phyloP scores from a whole-genome alignment of 2,329 filamentous ascomycete species.

The Exophiala oligosperma region DNA sequence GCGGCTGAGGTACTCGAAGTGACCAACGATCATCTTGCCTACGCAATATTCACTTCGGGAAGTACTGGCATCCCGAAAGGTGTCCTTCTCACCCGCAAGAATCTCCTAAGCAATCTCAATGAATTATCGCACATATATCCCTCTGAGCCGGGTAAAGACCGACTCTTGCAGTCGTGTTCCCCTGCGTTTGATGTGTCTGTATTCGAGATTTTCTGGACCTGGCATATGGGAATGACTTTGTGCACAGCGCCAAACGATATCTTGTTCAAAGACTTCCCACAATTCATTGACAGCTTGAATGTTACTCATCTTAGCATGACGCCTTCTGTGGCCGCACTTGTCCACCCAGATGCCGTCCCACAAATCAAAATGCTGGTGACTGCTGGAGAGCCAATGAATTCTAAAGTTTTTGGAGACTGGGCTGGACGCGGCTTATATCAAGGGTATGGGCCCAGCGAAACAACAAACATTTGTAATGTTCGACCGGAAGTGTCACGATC shows the following conservation, averaged over 20 bases:
- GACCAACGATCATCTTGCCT: constrained; percentile 57
- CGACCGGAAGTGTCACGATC: constrained; percentile 57
- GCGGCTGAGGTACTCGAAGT: constrained; percentile 29
- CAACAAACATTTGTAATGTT: constrained; percentile 83
- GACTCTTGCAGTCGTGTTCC: constrained; percentile 79
- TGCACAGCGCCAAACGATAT: constrained; percentile 74
- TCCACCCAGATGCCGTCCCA: constrained; percentile 68
- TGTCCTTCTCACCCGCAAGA: constrained; percentile 73
- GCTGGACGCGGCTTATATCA: constrained; percentile 65
- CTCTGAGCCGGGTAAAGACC: constrained; percentile 44
- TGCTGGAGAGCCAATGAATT: constrained; percentile 76
- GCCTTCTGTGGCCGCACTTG: constrained; percentile 77
- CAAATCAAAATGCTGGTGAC: constrained; percentile 74
- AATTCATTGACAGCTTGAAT: constrained; percentile 60
- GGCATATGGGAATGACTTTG: constrained; percentile 74
- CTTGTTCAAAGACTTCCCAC: constrained; percentile 71
- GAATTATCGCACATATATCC: constrained; percentile 68
- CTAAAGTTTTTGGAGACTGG: constrained; percentile 71
- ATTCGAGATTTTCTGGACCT: constrained; percentile 87
- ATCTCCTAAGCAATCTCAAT: constrained; percentile 74
- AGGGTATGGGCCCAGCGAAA: constrained; percentile 83
- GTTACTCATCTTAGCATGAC: constrained; percentile 84
- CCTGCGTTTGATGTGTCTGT: constrained; percentile 85
- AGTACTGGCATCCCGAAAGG: constrained; percentile 80
- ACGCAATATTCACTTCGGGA: constrained; percentile 81